Evolutionary conservation across 1,139 yeast genomes (phyloP).

Genomic region (Yamadazyma atmosphaerica): DNA sequence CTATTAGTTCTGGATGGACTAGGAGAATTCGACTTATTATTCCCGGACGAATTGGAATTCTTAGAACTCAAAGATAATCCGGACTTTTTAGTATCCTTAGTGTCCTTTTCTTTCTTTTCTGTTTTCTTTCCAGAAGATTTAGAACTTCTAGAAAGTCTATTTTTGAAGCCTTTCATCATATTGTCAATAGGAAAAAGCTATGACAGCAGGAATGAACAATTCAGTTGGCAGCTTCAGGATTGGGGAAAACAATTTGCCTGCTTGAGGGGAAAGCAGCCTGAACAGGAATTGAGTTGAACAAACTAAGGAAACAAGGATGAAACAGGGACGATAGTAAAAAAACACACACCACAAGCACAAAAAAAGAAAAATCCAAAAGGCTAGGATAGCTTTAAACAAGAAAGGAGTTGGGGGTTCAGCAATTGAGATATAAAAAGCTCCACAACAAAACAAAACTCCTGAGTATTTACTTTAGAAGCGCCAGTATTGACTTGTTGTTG

Average conservation of each 20-base stretch:
- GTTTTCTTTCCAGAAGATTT: slow-evolving; percentile 39
- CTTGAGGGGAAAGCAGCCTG: no score
- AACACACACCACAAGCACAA: no score
- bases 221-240: background rate
- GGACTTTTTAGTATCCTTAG: slow-evolving; percentile 16
- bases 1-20: slow-evolving; percentile 35
- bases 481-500: slow-evolving; percentile 1
- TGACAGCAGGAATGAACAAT: background rate
- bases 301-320: no score
- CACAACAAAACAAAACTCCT: background rate
- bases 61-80: slow-evolving; percentile 12
- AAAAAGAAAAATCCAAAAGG: no score
- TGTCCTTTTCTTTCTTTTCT: slow-evolving; percentile 26
- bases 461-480: background rate
- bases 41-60: slow-evolving; percentile 13
- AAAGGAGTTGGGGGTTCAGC: no score
- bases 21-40: slow-evolving; percentile 29
- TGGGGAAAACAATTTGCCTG: no score
- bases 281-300: no score
- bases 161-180: slow-evolving; percentile 55
- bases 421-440: background rate
- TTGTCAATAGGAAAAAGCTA: slow-evolving; percentile 13
- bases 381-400: no score
- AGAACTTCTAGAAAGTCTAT: slow-evolving; percentile 45
- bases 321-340: no score